These are phyloP conservation scores for Leccinum subtestaceum DNA, from an alignment of 768 basidiomycete species.

Conservation along the genomic window DNA sequence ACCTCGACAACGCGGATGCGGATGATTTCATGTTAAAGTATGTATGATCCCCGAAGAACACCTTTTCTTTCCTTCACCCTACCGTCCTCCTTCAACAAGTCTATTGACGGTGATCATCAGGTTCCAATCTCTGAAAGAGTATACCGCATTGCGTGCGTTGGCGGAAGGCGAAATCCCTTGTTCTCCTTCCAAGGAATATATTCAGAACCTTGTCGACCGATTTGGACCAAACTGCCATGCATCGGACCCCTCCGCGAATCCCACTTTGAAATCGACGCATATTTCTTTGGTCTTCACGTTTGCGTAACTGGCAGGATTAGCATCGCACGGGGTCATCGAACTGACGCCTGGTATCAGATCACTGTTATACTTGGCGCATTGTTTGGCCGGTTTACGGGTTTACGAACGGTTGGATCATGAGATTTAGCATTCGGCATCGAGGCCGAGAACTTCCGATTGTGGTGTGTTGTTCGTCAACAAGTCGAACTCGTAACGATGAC, in stretches of 20 bases:
- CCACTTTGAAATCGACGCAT: slow-evolving; percentile 23
- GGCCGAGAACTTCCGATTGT: too few relatives aligned
- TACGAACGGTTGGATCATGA: too few relatives aligned
- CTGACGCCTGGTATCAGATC: too few relatives aligned
- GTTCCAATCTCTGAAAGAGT: neutral
- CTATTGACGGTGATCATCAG: neutral
- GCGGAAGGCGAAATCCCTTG: slow-evolving; percentile 31
- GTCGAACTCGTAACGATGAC: too few relatives aligned
- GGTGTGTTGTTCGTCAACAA: too few relatives aligned
- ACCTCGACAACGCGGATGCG: slow-evolving; percentile 25
- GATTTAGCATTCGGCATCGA: too few relatives aligned
- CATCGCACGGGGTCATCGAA: too few relatives aligned
- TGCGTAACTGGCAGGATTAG: too few relatives aligned
- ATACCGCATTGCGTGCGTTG: slow-evolving; percentile 6
- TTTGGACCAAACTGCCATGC: slow-evolving; percentile 36
- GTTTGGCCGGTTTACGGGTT: too few relatives aligned
- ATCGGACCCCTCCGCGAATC: slow-evolving; percentile 36
- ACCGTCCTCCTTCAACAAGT: slow-evolving; percentile 7
- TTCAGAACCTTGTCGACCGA: slow-evolving; percentile 41
- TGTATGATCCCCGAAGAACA: slow-evolving; percentile 28
- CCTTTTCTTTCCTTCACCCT: slow-evolving; percentile 34
- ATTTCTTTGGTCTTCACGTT: slow-evolving; percentile 19
- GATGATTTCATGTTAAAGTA: slow-evolving; percentile 7
- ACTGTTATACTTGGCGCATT: too few relatives aligned
- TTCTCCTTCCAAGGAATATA: slow-evolving; percentile 34